Percentiles rank a stretch among this genome's conserved stretches.
Conservation (phyloP, 208 protist genomes). For the Acanthamoeba castellanii region DNA sequence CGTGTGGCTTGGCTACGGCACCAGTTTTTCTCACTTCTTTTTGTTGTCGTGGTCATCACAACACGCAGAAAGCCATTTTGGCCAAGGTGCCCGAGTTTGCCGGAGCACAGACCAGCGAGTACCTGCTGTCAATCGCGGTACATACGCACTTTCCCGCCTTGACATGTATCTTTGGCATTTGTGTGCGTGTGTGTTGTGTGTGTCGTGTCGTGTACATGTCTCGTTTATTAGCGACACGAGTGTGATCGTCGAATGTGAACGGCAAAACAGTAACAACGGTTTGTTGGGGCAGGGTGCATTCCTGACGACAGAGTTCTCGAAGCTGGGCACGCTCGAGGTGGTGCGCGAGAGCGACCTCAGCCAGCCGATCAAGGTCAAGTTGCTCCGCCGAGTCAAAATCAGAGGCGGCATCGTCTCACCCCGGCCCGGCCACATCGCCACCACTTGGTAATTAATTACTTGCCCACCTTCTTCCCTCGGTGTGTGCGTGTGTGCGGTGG, state of each 20-base stretch:
- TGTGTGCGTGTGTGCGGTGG: not conserved
- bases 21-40: not conserved
- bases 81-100: not conserved
- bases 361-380: not conserved
- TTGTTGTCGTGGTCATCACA: not conserved
- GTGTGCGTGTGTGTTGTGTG: too few species aligned
- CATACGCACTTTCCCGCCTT: not conserved
- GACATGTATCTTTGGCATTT: not conserved
- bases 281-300: not conserved
- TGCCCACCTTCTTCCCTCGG: not conserved
- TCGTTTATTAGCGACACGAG: not conserved
- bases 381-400: conserved; percentile 18
- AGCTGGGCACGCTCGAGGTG: not conserved
- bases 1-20: too few species aligned
- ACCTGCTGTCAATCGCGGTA: conserved; percentile 15
- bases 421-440: conserved; percentile 3
- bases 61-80: not conserved
- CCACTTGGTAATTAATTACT: not conserved
- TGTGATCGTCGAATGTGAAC: too few species aligned
- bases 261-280: not conserved
- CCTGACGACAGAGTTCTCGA: conserved; percentile 34
- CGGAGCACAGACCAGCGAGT: conserved; percentile 4
- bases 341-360: not conserved
- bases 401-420: not conserved
- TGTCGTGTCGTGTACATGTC: not conserved